phyloP scores from a whole-genome alignment of 129 eudicot species.

The Saussurea involucrata region DNA sequence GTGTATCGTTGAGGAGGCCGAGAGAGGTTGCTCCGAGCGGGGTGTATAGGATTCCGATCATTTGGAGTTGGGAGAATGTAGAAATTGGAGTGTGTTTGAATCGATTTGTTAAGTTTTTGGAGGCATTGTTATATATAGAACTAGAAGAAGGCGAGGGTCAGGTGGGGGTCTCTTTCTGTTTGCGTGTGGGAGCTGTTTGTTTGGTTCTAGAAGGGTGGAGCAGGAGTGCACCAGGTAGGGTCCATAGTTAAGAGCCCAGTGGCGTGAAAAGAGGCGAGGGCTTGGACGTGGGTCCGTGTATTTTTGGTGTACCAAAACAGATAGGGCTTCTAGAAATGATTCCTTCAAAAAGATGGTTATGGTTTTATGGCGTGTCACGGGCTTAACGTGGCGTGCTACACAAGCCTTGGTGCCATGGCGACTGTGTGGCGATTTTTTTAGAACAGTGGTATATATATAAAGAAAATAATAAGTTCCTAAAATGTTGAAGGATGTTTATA shows the following conservation, averaged over 20 bases:
- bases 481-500: no score
- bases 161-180: not conserved
- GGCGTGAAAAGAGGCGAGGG: not conserved
- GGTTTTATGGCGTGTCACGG: no score
- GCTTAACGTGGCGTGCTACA: no score
- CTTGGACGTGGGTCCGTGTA: not conserved
- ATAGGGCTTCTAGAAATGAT: conserved; percentile 15
- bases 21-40: not conserved
- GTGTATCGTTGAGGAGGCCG: not conserved
- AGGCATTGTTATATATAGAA: not conserved
- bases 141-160: not conserved
- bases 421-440: no score
- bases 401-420: no score
- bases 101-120: not conserved
- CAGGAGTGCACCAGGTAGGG: not conserved
- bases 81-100: not conserved
- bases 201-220: conserved; percentile 13
- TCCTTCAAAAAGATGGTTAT: not conserved
- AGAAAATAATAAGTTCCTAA: no score
- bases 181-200: not conserved
- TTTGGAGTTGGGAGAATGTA: not conserved
- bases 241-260: not conserved
- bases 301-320: conserved; percentile 19
- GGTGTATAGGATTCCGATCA: conserved; percentile 18
- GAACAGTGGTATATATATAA: no score